Conservation (phyloP, 192 early-diverging fungal species). For the Entomortierella lignicola region DNA sequence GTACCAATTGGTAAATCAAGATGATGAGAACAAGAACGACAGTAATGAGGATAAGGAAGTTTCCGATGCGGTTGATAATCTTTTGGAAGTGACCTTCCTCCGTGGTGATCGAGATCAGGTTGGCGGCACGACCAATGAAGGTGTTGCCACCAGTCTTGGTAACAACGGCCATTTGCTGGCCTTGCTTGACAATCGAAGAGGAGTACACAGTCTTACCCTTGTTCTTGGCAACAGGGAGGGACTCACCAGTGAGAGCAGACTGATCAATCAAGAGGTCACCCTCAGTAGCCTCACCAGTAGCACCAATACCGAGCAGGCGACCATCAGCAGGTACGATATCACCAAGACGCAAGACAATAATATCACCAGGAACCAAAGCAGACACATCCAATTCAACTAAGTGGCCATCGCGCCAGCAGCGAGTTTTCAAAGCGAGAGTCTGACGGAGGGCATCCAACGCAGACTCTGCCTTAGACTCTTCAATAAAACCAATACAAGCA, state of each 20-base stretch:
- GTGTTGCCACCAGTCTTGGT: slow-evolving; percentile 92
- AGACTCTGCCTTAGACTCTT: slow-evolving; percentile 92
- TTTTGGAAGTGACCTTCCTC: slow-evolving; percentile 98
- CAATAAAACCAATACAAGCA: slow-evolving; percentile 91
- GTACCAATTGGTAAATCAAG: slow-evolving; percentile 75
- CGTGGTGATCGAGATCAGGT: slow-evolving; percentile 88
- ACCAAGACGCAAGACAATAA: slow-evolving; percentile 91
- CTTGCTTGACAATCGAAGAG: slow-evolving; percentile 93
- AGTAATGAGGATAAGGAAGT: slow-evolving; percentile 89
- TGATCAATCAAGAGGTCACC: slow-evolving; percentile 88
- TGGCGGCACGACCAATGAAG: slow-evolving; percentile 93
- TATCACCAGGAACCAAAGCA: slow-evolving; percentile 89
- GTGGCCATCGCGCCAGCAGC: slow-evolving; percentile 80
- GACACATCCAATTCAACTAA: slow-evolving; percentile 77
- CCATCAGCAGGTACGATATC: slow-evolving; percentile 95
- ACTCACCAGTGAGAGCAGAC: slow-evolving; percentile 93
- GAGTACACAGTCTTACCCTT: slow-evolving; percentile 87
- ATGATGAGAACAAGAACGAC: slow-evolving; percentile 80
- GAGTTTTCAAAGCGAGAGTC: slow-evolving; percentile 89
- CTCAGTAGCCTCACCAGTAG: slow-evolving; percentile 81
- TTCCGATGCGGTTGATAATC: slow-evolving; percentile 90
- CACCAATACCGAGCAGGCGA: slow-evolving; percentile 79
- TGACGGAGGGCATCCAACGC: slow-evolving; percentile 94
- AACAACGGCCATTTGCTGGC: slow-evolving; percentile 90
- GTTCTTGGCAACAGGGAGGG: slow-evolving; percentile 87